phyloP scores from a whole-genome alignment of 345 rosid genomes.

The Gossypium raimondii region DNA sequence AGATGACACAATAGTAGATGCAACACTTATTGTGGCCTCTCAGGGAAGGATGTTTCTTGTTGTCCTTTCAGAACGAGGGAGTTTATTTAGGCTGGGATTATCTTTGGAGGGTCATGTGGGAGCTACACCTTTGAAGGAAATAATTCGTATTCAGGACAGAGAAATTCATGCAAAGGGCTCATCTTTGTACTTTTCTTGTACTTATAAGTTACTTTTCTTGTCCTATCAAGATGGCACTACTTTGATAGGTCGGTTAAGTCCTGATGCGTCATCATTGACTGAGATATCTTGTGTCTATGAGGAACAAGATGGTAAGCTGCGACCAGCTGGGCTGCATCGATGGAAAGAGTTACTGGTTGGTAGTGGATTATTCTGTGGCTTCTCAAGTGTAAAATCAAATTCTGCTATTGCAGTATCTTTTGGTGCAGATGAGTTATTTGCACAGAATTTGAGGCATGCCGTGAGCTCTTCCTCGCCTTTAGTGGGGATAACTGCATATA shows the following conservation, averaged over 20 bases:
- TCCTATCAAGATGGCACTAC: constrained; percentile 89
- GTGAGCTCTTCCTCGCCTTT: constrained; percentile 71
- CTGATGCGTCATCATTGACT: constrained; percentile 57
- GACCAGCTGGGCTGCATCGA: constrained; percentile 78
- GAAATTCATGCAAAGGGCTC: constrained; percentile 74
- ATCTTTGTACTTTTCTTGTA: constrained; percentile 77
- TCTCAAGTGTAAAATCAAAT: constrained; percentile 71
- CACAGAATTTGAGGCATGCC: constrained; percentile 82
- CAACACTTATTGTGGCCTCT: constrained; percentile 72
- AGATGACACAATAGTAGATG: constrained; percentile 82
- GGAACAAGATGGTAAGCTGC: constrained; percentile 67
- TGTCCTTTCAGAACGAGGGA: constrained; percentile 85
- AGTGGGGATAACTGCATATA: constrained; percentile 90
- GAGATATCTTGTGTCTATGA: constrained; percentile 73
- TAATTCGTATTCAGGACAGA: constrained; percentile 51
- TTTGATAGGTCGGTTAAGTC: constrained; percentile 66
- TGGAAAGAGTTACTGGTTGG: constrained; percentile 85
- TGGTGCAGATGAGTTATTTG: constrained; percentile 53
- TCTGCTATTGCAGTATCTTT: constrained; percentile 66
- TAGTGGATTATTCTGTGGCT: constrained; percentile 76
- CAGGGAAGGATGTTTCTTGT: constrained; percentile 77
- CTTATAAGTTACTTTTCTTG: constrained; percentile 67
- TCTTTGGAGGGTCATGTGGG: constrained; percentile 73
- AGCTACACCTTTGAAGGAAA: constrained; percentile 80
- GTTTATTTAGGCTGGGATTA: constrained; percentile 69